Evolutionary conservation across 495 filamentous ascomycete genomes (phyloP).

Genomic region (Filosporella fistucella): DNA sequence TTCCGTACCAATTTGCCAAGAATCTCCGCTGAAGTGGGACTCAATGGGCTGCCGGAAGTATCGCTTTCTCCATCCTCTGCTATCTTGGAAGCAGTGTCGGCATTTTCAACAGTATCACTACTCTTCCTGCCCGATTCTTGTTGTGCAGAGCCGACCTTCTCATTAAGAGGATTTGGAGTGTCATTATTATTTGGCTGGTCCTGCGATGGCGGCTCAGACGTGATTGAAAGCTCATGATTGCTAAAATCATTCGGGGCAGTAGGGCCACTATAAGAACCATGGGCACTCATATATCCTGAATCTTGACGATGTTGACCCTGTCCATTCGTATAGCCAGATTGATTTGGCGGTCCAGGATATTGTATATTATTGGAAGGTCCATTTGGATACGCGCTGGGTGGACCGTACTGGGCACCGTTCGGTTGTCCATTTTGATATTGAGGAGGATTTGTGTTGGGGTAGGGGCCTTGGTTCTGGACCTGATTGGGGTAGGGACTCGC

Average conservation of each 20-base stretch:
- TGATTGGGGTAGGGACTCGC: background rate
- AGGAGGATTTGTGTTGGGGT: background rate
- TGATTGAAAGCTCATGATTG: background rate
- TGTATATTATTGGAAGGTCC: slow-evolving; percentile 1
- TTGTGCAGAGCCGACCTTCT: background rate
- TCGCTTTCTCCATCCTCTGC: background rate
- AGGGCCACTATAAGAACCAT: slow-evolving; percentile 19
- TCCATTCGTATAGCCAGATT: slow-evolving; percentile 6
- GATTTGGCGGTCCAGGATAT: slow-evolving; percentile 1
- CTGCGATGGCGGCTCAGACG: background rate
- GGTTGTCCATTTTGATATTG: slow-evolving; percentile 1
- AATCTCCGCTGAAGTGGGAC: slow-evolving; percentile 22
- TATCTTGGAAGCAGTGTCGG: slow-evolving; percentile 13
- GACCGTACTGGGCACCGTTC: slow-evolving; percentile 1
- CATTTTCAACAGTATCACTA: background rate
- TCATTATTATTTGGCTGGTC: background rate
- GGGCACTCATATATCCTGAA: slow-evolving; percentile 23
- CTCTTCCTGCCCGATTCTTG: too few species aligned
- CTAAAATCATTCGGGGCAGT: slow-evolving; percentile 3
- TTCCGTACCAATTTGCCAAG: slow-evolving; percentile 17
- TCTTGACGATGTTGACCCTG: slow-evolving; percentile 14
- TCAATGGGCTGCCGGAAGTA: slow-evolving; percentile 5
- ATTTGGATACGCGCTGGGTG: slow-evolving; percentile 1
- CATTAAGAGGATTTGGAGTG: background rate
- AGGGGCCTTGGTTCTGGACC: background rate